Evolutionary conservation across 257 asterid species (phyloP).

Genomic region (Scutellaria baicalensis): DNA sequence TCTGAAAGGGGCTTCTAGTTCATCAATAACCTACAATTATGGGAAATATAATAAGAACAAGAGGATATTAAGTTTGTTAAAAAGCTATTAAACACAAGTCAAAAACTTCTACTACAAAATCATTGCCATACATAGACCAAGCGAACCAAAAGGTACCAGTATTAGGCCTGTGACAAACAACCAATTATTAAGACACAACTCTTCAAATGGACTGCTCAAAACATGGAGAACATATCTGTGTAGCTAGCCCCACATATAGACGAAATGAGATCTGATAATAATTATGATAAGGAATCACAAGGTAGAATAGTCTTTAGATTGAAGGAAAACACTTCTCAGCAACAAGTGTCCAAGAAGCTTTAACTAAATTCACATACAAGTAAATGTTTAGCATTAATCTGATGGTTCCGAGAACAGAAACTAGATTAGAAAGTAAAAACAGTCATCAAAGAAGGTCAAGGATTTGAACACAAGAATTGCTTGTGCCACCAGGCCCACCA

Average conservation of each 20-base stretch:
- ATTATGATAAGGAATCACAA: not conserved
- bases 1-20: conserved; percentile 34
- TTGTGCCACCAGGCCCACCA: not conserved
- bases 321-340: not conserved
- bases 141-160: too few species aligned
- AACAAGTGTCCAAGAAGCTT: not conserved
- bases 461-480: not conserved
- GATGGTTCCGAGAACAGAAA: not conserved
- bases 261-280: not conserved
- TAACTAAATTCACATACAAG: not conserved
- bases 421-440: not conserved
- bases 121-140: not conserved
- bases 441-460: not conserved
- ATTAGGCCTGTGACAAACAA: too few species aligned
- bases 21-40: conserved; percentile 61
- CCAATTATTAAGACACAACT: not conserved
- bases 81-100: too few species aligned
- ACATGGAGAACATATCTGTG: not conserved
- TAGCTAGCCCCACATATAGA: not conserved
- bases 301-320: not conserved
- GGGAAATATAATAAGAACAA: conserved; percentile 4
- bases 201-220: not conserved
- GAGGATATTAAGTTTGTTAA: not conserved
- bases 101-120: not conserved
- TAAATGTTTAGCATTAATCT: not conserved